A percentile compares a stretch with the other conserved stretches of the same genome.
Conservation (phyloP, 2,329 filamentous ascomycete species). For the Helicocarpus griseus region DNA sequence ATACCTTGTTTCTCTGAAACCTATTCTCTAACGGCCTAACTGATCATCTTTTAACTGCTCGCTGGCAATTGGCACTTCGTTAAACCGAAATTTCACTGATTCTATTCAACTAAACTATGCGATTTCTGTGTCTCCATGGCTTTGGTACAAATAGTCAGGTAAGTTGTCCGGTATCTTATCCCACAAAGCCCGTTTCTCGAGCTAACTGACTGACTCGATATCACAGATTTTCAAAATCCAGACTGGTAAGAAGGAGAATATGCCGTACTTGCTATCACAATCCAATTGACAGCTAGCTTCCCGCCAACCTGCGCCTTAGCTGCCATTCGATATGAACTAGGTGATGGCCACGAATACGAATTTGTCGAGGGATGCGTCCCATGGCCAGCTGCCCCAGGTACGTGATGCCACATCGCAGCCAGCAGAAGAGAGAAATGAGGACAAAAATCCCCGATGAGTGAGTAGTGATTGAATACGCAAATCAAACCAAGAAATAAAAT, state of each 20-base stretch:
- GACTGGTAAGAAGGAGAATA: background rate
- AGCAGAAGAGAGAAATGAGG: background rate
- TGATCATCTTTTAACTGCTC: no score
- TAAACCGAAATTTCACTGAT: no score
- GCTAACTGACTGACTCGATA: no score
- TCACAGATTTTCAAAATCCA: background rate
- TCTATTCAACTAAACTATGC: no score
- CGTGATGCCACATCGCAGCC: background rate
- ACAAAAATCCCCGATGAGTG: background rate
- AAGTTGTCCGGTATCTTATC: no score
- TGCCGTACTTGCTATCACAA: background rate
- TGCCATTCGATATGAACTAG: slow-evolving; percentile 16
- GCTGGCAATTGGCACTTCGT: no score
- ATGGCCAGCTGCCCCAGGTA: slow-evolving; percentile 11
- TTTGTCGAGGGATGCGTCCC: slow-evolving; percentile 15
- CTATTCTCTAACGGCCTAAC: no score
- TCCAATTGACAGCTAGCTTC: no score
- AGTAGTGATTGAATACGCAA: background rate
- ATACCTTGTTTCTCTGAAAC: no score
- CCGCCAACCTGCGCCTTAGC: slow-evolving; percentile 6
- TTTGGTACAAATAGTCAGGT: slow-evolving; percentile 15
- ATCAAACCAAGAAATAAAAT: background rate
- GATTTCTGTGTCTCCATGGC: slow-evolving; percentile 18
- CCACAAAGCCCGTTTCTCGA: no score
- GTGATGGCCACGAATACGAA: slow-evolving; percentile 14